Conservation (phyloP, 257 asterid genomes). For the Plantago elongata region DNA sequence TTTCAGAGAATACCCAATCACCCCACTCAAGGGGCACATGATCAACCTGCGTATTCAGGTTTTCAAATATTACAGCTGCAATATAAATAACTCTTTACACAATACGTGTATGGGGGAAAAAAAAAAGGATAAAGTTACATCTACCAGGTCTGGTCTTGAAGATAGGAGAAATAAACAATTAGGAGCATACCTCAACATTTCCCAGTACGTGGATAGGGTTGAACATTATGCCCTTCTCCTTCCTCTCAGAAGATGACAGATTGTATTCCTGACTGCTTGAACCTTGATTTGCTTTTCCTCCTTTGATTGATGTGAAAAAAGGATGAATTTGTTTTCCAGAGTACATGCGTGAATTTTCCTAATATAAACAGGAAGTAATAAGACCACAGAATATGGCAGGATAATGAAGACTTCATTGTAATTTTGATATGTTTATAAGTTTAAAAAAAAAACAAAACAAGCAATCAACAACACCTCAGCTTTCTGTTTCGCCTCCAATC, state of each 20-base stretch:
- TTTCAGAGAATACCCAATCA: slow-evolving; percentile 61
- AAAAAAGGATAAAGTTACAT: not conserved
- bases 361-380: slow-evolving; percentile 21
- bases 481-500: slow-evolving; percentile 70
- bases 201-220: slow-evolving; percentile 81
- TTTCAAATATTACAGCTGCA: not conserved
- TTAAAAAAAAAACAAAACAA: not conserved
- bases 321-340: slow-evolving; percentile 92
- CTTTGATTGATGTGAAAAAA: slow-evolving; percentile 67
- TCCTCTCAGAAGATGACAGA: slow-evolving; percentile 36
- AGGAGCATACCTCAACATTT: slow-evolving; percentile 50
- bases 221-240: slow-evolving; percentile 45
- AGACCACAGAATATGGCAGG: slow-evolving; percentile 9
- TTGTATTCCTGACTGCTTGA: slow-evolving; percentile 41
- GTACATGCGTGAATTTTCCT: slow-evolving; percentile 84
- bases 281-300: slow-evolving; percentile 53
- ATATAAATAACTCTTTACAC: too few species aligned
- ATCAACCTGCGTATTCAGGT: slow-evolving; percentile 51
- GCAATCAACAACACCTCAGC: slow-evolving; percentile 61
- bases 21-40: slow-evolving; percentile 57
- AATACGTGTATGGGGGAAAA: too few species aligned
- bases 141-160: slow-evolving; percentile 11
- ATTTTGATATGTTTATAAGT: slow-evolving; percentile 4
- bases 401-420: slow-evolving; percentile 9
- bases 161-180: slow-evolving; percentile 18